Base-by-base conservation (phyloP, 2,329 filamentous ascomycete genomes). In the Cercospora sesami region DNA sequence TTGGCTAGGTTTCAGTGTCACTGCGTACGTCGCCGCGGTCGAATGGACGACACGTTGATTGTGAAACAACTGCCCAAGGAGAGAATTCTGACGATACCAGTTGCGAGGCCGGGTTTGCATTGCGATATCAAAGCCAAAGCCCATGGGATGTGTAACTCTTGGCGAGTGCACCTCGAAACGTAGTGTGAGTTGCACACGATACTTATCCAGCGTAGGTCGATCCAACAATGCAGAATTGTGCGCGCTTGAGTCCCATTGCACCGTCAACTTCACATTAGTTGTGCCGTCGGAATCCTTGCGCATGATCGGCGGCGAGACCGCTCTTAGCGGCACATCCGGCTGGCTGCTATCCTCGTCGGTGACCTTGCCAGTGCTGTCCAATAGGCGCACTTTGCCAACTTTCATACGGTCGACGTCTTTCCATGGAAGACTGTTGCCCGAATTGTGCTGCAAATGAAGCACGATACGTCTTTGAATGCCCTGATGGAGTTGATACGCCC, bases 191-290 rank as follows among this genome's bases (percentile, higher is more conserved):
- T 97, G 94, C 21, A 99, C 91, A 53, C 91, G 90, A 79, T 95
- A 94, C 77, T 93, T 95, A 68, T 97, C 94, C n/a, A 92, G 88
- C 1, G 95, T 98, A 1, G 92, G 90, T 28, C 94, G 89, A 79
- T 99, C 94, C n/a, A 99, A 87, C 14, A 98, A 85, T n/a, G 96
- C 83, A 5, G 95, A 97, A 71, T 89, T 90, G 79, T 99, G 95
- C 72, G 95, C 85, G 75, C 93, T 96, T 0, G 94, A 97, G 78
- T 99, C 95, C 95, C 95, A 99, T 76, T 98, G 94, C 0, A 91
- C 93, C n/a, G 91, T 86, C 53, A 98, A 85, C 1, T 90, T 94
- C 42, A 97, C 89, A 77, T 91, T 93, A 39, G 90, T 90, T 0
- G 94, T 97, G 42, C 95, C 95, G 77, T 98, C 96, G 26, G 92